phyloP scores from a whole-genome alignment of 108 stramenopile species.

The Nitzschia sp. region DNA sequence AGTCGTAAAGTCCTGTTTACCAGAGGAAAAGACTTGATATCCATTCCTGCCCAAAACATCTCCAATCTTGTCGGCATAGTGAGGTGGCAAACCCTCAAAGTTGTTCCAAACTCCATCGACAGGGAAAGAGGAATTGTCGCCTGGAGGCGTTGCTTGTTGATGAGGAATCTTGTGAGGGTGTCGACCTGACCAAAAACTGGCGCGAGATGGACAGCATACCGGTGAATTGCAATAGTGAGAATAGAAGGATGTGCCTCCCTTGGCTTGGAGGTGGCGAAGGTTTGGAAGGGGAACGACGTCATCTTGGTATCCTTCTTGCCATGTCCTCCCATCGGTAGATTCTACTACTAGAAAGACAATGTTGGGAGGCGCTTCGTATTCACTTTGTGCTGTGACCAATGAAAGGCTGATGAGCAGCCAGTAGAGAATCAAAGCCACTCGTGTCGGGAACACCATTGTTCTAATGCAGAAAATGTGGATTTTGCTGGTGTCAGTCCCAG shows the following conservation, averaged over 20 bases:
- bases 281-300: constrained; percentile 31
- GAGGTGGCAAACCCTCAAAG: constrained; percentile 31
- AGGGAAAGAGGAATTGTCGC: background rate
- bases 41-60: constrained; percentile 15
- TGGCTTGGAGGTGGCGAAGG: constrained; percentile 12
- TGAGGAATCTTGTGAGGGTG: constrained; percentile 43
- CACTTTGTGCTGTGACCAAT: background rate
- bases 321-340: constrained; percentile 36
- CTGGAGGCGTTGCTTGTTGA: background rate
- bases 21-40: constrained; percentile 7
- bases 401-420: no score
- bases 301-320: constrained; percentile 25
- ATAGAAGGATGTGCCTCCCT: constrained; percentile 17
- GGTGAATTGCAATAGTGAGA: constrained; percentile 29
- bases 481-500: no score
- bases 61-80: constrained; percentile 10
- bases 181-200: constrained; percentile 28
- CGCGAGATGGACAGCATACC: constrained; percentile 38
- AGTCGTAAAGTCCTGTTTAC: constrained; percentile 25
- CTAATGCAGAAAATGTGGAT: no score
- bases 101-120: constrained; percentile 38
- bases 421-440: no score
- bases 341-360: constrained; percentile 31
- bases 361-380: no score
- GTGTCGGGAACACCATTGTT: no score